These are phyloP conservation scores for Cercophora scortea DNA, from an alignment of 495 filamentous ascomycete genomes.

Conservation along the genomic window DNA sequence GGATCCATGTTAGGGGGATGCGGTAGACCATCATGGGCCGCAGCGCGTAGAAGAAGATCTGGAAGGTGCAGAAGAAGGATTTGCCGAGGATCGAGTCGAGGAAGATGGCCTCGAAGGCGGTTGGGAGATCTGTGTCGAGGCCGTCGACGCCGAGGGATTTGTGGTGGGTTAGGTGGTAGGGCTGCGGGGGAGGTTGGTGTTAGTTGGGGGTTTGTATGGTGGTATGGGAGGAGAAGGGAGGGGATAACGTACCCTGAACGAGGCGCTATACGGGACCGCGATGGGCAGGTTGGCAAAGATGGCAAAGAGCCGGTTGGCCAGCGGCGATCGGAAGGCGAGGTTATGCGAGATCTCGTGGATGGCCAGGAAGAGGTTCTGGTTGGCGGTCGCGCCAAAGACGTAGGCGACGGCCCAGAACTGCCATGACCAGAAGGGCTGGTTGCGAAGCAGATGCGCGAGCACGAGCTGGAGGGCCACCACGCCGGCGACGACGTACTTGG, in stretches of 20 bases:
- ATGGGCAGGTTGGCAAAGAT: constrained; percentile 95
- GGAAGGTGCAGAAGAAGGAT: constrained; percentile 98
- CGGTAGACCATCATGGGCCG: constrained; percentile 92
- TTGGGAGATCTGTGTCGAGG: constrained; percentile 93
- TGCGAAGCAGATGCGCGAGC: constrained; percentile 71
- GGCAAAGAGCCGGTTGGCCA: constrained; percentile 77
- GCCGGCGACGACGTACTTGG: constrained; percentile 81
- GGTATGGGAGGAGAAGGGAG: background rate
- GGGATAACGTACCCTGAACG: constrained; percentile 62
- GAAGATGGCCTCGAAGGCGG: constrained; percentile 82
- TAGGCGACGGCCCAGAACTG: constrained; percentile 82
- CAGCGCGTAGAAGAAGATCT: constrained; percentile 99
- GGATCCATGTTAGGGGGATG: constrained; percentile 79
- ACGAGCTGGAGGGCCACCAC: constrained; percentile 78
- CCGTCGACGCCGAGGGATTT: constrained; percentile 97
- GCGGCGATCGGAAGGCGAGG: constrained; percentile 80
- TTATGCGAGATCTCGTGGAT: constrained; percentile 99
- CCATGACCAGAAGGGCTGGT: constrained; percentile 75
- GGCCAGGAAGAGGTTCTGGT: constrained; percentile 97
- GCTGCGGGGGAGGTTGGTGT: constrained; percentile 34
- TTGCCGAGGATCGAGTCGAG: constrained; percentile 96
- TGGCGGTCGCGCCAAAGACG: constrained; percentile 87
- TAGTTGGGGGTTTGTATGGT: background rate
- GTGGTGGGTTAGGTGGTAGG: constrained; percentile 98
- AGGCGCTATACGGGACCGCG: constrained; percentile 90